Evolutionary conservation across 1,284 basidiomycete genomes (phyloP).

Genomic region (Cryptococcus deneoformans): DNA sequence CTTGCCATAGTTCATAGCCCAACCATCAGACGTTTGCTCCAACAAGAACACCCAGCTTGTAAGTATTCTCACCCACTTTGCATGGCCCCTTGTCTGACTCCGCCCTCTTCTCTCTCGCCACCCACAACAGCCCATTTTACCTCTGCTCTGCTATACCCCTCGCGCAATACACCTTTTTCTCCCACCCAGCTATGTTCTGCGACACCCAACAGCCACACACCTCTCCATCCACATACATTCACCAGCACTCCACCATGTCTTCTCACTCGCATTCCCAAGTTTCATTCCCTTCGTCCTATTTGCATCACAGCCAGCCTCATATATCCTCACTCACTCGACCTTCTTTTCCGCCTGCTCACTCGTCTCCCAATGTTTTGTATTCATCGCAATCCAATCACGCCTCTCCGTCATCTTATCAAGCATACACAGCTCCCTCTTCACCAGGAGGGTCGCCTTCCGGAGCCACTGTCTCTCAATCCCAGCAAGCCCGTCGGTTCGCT

Average conservation of each 20-base stretch:
- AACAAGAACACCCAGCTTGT: too few relatives aligned
- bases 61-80: too few relatives aligned
- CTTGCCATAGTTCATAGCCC: too few relatives aligned
- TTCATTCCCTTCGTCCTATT: not conserved
- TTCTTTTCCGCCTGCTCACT: not conserved
- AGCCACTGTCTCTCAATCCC: too few relatives aligned
- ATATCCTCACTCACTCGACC: too few relatives aligned
- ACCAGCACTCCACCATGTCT: not conserved
- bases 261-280: not conserved
- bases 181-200: constrained; percentile 8
- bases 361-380: not conserved
- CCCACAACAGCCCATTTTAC: too few relatives aligned
- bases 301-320: too few relatives aligned
- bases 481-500: not conserved
- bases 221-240: constrained; percentile 5
- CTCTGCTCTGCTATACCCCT: too few relatives aligned
- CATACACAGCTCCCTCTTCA: constrained; percentile 1
- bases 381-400: constrained; percentile 3
- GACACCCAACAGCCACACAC: constrained; percentile 8
- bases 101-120: too few relatives aligned
- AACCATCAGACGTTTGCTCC: too few relatives aligned
- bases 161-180: not conserved
- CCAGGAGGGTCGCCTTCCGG: not conserved
- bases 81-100: too few relatives aligned
- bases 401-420: not conserved